phyloP scores from a whole-genome alignment of 305 asterid genomes.

The Fraxinus nigra region DNA sequence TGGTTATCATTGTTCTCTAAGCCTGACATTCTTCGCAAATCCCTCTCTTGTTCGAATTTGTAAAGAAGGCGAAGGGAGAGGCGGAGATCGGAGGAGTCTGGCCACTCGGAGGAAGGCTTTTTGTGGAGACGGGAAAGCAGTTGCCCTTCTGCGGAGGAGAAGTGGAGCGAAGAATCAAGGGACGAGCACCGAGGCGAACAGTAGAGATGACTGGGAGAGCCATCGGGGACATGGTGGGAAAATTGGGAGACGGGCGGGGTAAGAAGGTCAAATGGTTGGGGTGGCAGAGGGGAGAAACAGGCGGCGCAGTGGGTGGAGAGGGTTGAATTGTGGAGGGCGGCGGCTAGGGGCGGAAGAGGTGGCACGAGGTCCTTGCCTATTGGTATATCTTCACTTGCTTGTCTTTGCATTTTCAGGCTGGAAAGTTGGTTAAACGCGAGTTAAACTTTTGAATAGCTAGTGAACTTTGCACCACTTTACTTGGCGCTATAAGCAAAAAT shows the following conservation, averaged over 20 bases:
- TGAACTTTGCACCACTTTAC: background rate
- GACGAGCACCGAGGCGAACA: slow-evolving; percentile 64
- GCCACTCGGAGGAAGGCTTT: slow-evolving; percentile 31
- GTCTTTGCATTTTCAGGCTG: slow-evolving; percentile 50
- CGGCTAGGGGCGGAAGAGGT: slow-evolving; percentile 57
- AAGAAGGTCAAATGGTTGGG: slow-evolving; percentile 23
- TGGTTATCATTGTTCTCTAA: background rate
- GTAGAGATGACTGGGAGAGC: slow-evolving; percentile 40
- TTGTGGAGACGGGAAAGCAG: slow-evolving; percentile 33
- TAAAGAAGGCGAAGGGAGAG: slow-evolving; percentile 65
- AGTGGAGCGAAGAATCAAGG: slow-evolving; percentile 48
- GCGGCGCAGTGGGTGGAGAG: slow-evolving; percentile 64
- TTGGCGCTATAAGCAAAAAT: no score
- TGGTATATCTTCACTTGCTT: slow-evolving; percentile 41
- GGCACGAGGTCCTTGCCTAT: slow-evolving; percentile 62
- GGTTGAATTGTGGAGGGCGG: slow-evolving; percentile 56
- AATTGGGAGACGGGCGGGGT: slow-evolving; percentile 15
- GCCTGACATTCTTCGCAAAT: slow-evolving; percentile 24
- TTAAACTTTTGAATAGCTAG: background rate
- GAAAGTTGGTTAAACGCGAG: background rate
- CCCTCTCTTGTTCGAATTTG: slow-evolving; percentile 17
- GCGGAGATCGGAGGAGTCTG: slow-evolving; percentile 61
- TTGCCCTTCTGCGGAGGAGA: slow-evolving; percentile 50
- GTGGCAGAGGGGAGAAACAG: slow-evolving; percentile 55
- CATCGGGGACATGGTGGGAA: slow-evolving; percentile 13